Conservation (phyloP, 306 rosid species). For the Inga leiocalycina region DNA sequence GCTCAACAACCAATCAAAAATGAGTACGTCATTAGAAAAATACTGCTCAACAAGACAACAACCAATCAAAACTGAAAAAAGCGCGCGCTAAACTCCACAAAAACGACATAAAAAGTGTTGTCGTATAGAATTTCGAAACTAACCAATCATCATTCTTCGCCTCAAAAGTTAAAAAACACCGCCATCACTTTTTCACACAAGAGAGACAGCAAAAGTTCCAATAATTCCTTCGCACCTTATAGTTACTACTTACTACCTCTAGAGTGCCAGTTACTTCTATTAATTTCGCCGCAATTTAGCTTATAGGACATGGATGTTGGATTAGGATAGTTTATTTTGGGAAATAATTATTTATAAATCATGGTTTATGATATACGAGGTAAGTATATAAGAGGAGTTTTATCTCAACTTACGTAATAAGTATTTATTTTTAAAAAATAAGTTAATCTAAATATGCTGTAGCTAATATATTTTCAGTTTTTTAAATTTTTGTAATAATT, state of each 20-base stretch:
- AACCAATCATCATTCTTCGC: slow-evolving; percentile 30
- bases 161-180: neutral
- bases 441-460: too few species aligned
- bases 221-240: neutral
- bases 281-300: neutral
- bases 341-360: too few species aligned
- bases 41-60: neutral
- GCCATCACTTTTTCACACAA: slow-evolving; percentile 1
- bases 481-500: too few species aligned
- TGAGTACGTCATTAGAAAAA: neutral
- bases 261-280: neutral
- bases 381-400: too few species aligned
- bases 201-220: neutral
- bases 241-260: neutral
- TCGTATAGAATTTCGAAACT: slow-evolving; percentile 33
- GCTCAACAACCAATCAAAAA: neutral
- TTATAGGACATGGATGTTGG: accelerated
- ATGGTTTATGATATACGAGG: too few species aligned
- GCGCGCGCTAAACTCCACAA: slow-evolving; percentile 39
- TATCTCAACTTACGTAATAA: too few species aligned
- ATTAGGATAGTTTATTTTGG: too few species aligned
- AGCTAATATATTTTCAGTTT: neutral
- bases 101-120: slow-evolving; percentile 24
- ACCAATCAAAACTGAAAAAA: slow-evolving; percentile 1
- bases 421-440: too few species aligned